Evolutionary conservation across 2,329 filamentous ascomycete genomes (phyloP).

Genomic region (Fusarium keratoplasticum): DNA sequence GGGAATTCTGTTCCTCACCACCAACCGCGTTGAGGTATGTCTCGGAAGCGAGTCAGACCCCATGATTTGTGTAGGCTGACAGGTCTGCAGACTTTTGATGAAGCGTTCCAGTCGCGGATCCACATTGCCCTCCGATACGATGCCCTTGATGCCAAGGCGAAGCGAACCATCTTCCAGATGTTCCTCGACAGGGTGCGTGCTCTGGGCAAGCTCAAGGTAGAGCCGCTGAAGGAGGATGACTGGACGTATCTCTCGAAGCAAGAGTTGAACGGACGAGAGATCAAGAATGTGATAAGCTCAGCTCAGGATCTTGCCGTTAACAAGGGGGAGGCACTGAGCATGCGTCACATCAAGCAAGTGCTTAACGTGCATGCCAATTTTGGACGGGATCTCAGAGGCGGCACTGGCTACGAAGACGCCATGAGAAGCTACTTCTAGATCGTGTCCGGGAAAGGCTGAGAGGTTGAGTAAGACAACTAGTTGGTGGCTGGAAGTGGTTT

Average conservation of each 20-base stretch:
- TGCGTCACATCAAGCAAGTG: conserved; percentile 84
- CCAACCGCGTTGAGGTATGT: conserved; percentile 79
- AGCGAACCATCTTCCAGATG: conserved; percentile 84
- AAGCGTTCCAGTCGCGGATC: conserved; percentile 89
- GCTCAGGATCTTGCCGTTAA: conserved; percentile 86
- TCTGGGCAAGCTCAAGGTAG: conserved; percentile 70
- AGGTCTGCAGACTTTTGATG: conserved; percentile 78
- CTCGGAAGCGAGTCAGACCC: neutral
- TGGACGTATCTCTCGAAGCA: conserved; percentile 74
- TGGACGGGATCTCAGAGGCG: conserved; percentile 84
- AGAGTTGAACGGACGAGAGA: conserved; percentile 74
- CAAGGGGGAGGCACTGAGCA: conserved; percentile 76
- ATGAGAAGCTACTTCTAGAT: conserved; percentile 81
- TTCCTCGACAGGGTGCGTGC: conserved; percentile 80
- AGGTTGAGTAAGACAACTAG: neutral
- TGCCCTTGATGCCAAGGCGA: conserved; percentile 76
- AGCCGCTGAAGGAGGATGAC: conserved; percentile 74
- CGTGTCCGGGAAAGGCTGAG: conserved; percentile 1
- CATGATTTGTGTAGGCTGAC: conserved; percentile 2
- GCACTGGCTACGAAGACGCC: conserved; percentile 82
- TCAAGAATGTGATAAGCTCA: conserved; percentile 89
- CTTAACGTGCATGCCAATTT: conserved; percentile 88
- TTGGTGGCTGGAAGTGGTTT: neutral
- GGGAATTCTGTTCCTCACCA: conserved; percentile 89
- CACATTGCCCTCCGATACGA: conserved; percentile 88